Conservation (phyloP, 1,284 basidiomycete species). For the Trametes polyzona region DNA sequence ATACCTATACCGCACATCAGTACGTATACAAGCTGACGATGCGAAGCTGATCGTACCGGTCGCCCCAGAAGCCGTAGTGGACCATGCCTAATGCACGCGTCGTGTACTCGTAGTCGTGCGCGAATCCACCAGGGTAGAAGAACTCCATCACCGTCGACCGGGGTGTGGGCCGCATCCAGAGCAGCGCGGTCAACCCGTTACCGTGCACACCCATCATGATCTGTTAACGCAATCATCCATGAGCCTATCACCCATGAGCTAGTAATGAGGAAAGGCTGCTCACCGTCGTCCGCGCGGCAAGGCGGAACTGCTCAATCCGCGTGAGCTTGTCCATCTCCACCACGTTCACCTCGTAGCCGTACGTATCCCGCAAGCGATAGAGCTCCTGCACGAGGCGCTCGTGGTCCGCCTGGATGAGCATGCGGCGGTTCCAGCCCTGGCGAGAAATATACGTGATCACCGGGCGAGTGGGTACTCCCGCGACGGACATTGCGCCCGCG, state of each 20-base stretch:
- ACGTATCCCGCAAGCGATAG: slow-evolving; percentile 63
- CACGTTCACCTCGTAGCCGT: slow-evolving; percentile 86
- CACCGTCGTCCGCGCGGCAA: slow-evolving; percentile 83
- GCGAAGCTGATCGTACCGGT: slow-evolving; percentile 42
- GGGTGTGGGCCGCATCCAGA: slow-evolving; percentile 85
- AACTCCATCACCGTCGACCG: slow-evolving; percentile 87
- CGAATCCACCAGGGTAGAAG: slow-evolving; percentile 85
- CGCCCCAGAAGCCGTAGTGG: slow-evolving; percentile 85
- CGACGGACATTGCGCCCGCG: slow-evolving; percentile 29
- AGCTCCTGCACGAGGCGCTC: slow-evolving; percentile 66
- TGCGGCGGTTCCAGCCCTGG: slow-evolving; percentile 84
- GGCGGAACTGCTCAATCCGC: slow-evolving; percentile 74
- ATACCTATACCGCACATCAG: neutral
- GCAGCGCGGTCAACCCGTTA: slow-evolving; percentile 79
- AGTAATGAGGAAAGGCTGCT: slow-evolving; percentile 34
- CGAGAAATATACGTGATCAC: slow-evolving; percentile 90
- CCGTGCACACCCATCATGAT: slow-evolving; percentile 90
- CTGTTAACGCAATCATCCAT: slow-evolving; percentile 39
- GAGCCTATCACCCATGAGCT: neutral
- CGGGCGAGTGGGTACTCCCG: slow-evolving; percentile 41
- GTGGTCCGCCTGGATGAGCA: slow-evolving; percentile 67
- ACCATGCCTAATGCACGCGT: slow-evolving; percentile 80
- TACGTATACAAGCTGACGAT: too few relatives aligned
- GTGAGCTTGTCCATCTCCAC: slow-evolving; percentile 83
- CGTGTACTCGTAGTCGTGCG: slow-evolving; percentile 85